Evolutionary conservation across 208 protist genomes (phyloP).

Genomic region (Trypanosoma brucei): DNA sequence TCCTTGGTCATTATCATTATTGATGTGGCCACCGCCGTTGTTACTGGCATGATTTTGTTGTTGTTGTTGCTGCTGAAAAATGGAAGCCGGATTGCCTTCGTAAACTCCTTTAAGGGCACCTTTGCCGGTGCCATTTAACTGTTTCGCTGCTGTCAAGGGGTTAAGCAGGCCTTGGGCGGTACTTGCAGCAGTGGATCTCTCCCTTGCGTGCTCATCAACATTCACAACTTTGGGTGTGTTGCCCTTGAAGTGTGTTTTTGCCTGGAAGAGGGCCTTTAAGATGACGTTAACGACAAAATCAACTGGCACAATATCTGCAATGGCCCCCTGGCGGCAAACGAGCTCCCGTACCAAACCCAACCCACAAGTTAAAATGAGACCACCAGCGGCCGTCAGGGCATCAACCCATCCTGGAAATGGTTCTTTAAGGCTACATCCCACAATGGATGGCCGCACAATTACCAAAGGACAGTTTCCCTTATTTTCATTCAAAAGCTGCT

Average conservation of each 20-base stretch:
- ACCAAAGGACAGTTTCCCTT: slow-evolving; percentile 59
- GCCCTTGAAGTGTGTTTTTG: slow-evolving; percentile 34
- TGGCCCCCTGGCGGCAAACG: slow-evolving; percentile 26
- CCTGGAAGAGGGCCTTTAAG: slow-evolving; percentile 80
- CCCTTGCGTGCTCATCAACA: not conserved
- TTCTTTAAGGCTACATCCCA: slow-evolving; percentile 70
- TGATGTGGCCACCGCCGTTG: not conserved
- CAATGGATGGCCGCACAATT: slow-evolving; percentile 85
- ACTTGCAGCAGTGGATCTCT: not conserved
- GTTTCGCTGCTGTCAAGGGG: not conserved
- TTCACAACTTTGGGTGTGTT: not conserved
- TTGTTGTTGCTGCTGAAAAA: not conserved
- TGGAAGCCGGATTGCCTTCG: not conserved
- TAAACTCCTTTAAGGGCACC: not conserved
- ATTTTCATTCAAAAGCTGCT: slow-evolving; percentile 59
- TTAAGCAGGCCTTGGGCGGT: not conserved
- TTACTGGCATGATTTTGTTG: not conserved
- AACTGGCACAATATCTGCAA: slow-evolving; percentile 80
- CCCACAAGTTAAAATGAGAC: slow-evolving; percentile 59
- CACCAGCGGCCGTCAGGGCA: slow-evolving; percentile 71
- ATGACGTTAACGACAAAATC: slow-evolving; percentile 82
- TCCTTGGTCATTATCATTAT: not conserved
- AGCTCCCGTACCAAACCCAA: slow-evolving; percentile 69
- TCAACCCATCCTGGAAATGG: slow-evolving; percentile 85
- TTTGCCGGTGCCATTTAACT: not conserved